phyloP scores from a whole-genome alignment of 805 yeast species.

The Saccharomycodes ludwigii region DNA sequence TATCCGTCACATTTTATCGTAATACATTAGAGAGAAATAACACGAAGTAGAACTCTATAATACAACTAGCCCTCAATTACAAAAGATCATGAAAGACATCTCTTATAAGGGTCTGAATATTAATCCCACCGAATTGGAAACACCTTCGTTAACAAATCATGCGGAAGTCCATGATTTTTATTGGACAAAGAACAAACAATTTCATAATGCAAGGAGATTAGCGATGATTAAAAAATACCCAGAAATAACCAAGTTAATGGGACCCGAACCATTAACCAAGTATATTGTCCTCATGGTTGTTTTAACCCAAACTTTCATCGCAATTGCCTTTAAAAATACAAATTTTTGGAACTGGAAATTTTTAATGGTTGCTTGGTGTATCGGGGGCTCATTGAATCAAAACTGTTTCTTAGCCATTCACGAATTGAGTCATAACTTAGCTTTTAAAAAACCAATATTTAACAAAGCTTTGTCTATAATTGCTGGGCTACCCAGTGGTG shows the following conservation, averaged over 20 bases:
- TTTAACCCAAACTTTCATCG: constrained; percentile 49
- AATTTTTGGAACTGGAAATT: constrained; percentile 41
- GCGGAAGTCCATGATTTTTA: constrained; percentile 70
- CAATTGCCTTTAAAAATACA: constrained; percentile 48
- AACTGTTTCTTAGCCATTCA: constrained; percentile 80
- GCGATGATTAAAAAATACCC: constrained; percentile 66
- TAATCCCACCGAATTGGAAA: no score
- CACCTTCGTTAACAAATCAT: no score
- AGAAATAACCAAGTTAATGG: constrained; percentile 65
- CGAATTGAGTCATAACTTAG: constrained; percentile 75
- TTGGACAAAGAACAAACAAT: constrained; percentile 77
- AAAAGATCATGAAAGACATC: no score
- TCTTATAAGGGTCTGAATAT: no score
- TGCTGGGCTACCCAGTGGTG: constrained; percentile 76
- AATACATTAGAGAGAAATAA: no score
- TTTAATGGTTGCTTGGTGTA: constrained; percentile 51
- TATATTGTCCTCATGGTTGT: constrained; percentile 61
- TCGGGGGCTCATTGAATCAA: constrained; percentile 82
- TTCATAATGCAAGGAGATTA: constrained; percentile 66
- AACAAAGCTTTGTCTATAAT: constrained; percentile 69
- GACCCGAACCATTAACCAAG: constrained; percentile 79
- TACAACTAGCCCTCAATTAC: no score
- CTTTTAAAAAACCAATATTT: constrained; percentile 65
- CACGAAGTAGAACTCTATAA: no score
- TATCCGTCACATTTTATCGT: no score